These are phyloP conservation scores for Cryptosporidium sp. DNA, from an alignment of 169 alveolate species.

Conservation along the genomic window DNA sequence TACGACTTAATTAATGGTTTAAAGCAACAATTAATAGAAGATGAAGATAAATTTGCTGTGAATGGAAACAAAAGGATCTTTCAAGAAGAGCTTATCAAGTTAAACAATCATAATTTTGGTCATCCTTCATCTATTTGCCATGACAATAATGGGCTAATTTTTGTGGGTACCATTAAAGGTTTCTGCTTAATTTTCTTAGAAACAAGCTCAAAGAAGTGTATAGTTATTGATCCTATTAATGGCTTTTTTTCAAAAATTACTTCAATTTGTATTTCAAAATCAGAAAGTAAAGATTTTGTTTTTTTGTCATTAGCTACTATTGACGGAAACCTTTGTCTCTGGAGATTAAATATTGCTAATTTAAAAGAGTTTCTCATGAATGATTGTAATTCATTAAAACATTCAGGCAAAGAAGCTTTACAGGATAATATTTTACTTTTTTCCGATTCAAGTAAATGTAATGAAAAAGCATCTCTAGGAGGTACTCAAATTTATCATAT, in stretches of 20 bases:
- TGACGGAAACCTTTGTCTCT: constrained; percentile 35
- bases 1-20: not conserved
- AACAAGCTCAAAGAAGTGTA: not conserved
- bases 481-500: not conserved
- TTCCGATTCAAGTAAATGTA: not conserved
- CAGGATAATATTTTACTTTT: not conserved
- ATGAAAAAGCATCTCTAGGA: not conserved
- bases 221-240: constrained; percentile 29
- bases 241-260: constrained; percentile 30
- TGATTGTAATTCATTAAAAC: not conserved
- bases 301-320: constrained; percentile 27
- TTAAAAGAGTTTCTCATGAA: not conserved
- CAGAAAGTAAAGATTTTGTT: constrained; percentile 16
- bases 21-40: not conserved
- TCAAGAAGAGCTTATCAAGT: not conserved
- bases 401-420: not conserved
- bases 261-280: constrained; percentile 25
- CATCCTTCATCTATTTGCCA: constrained; percentile 49
- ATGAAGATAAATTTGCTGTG: constrained; percentile 2
- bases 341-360: constrained; percentile 5
- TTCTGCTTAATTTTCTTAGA: constrained; percentile 13
- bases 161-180: constrained; percentile 57
- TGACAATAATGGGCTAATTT: constrained; percentile 37
- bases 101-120: constrained; percentile 18
- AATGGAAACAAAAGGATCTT: constrained; percentile 45